These are phyloP conservation scores for Anaeromyces robustus DNA, from an alignment of 192 early-diverging fungal genomes.

Conservation along the genomic window DNA sequence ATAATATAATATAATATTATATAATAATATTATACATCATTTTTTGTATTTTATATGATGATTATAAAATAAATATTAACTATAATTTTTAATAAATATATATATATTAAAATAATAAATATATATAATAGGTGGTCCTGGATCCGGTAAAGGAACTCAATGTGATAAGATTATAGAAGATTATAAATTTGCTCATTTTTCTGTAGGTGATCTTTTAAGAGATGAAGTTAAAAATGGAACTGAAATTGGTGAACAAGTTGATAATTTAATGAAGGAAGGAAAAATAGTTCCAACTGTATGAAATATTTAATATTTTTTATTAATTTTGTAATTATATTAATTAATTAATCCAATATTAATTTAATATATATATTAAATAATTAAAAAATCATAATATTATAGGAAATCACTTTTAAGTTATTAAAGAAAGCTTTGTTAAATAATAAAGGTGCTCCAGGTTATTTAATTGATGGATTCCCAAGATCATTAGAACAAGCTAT, in stretches of 20 bases:
- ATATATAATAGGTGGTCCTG: conserved; percentile 17
- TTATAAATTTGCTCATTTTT: conserved; percentile 2
- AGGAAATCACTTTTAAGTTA: conserved; percentile 2
- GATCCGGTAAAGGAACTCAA: conserved; percentile 18
- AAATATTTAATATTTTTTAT: background rate
- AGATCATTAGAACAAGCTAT: conserved; percentile 5
- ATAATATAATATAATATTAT: too few species aligned
- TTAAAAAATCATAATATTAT: background rate
- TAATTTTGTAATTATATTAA: background rate
- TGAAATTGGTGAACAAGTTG: conserved; percentile 9
- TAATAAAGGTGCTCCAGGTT: conserved; percentile 1
- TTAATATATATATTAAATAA: too few species aligned
- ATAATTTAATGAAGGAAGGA: conserved; percentile 8
- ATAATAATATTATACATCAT: too few species aligned
- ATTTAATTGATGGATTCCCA: conserved; percentile 8
- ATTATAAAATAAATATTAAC: too few species aligned
- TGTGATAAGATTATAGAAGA: conserved; percentile 5
- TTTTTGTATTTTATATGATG: too few species aligned
- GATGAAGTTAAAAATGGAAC: conserved; percentile 7
- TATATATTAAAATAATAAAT: too few species aligned
- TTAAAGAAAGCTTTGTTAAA: conserved; percentile 1
- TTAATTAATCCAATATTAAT: background rate
- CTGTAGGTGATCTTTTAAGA: conserved; percentile 11
- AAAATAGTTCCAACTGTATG: conserved; percentile 4
- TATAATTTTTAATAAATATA: too few species aligned